Evolutionary conservation across 257 asterid genomes (phyloP).

Genomic region (Solanum boliviense): DNA sequence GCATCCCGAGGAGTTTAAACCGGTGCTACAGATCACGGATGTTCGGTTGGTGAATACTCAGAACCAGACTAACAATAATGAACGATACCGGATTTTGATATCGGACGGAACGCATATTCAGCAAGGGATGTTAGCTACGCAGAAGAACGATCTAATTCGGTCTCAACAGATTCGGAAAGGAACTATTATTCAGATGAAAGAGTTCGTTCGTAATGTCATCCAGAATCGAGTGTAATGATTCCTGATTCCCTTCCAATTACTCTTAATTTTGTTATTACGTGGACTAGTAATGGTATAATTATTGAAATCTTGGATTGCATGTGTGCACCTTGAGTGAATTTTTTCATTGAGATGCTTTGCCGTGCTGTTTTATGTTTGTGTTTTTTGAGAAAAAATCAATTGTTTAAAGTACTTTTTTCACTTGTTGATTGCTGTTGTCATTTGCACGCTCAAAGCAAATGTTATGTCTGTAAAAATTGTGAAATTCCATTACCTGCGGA

Average conservation of each 20-base stretch:
- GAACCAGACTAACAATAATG: constrained; percentile 23
- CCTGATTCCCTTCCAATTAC: neutral
- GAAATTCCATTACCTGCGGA: neutral
- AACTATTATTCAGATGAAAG: constrained; percentile 44
- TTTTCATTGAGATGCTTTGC: neutral
- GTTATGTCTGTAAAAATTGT: neutral
- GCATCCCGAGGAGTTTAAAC: constrained; percentile 24
- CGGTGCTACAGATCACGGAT: constrained; percentile 61
- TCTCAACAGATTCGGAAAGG: constrained; percentile 48
- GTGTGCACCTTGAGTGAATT: neutral
- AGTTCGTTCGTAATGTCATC: constrained; percentile 55
- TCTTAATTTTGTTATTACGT: neutral
- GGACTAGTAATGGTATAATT: neutral
- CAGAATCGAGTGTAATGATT: constrained; percentile 51
- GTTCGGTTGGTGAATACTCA: constrained; percentile 40
- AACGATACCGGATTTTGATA: constrained; percentile 52
- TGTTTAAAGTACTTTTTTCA: neutral
- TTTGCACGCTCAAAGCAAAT: neutral
- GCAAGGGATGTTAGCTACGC: constrained; percentile 90
- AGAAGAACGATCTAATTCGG: constrained; percentile 53
- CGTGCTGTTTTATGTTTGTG: neutral
- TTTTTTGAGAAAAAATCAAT: neutral
- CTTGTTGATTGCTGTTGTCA: neutral
- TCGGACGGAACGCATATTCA: constrained; percentile 58
- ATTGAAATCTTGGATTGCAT: neutral